Conservation (phyloP, 2,329 filamentous ascomycete species). For the Penicillium sp. region DNA sequence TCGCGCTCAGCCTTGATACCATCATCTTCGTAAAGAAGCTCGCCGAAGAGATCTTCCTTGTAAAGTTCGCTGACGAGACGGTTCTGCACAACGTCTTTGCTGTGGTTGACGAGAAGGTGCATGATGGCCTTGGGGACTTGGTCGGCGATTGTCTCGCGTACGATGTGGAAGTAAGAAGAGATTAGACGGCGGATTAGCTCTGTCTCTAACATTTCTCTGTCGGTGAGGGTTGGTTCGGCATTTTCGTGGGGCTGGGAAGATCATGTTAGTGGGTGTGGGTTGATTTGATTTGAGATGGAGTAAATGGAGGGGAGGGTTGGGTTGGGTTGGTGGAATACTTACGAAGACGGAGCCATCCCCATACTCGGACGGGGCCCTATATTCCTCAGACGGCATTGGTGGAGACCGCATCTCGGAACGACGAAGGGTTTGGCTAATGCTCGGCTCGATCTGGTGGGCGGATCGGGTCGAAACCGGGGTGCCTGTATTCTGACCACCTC, state of each 20-base stretch:
- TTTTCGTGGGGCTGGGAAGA: constrained; percentile 42
- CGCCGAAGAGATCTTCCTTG: constrained; percentile 86
- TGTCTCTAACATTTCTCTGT: constrained; percentile 95
- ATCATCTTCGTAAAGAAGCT: constrained; percentile 96
- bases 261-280: background rate
- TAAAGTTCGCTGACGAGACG: constrained; percentile 94
- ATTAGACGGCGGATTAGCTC: constrained; percentile 96
- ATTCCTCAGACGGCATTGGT: constrained; percentile 51
- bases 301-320: background rate
- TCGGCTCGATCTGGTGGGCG: constrained; percentile 72
- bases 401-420: constrained; percentile 58
- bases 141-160: constrained; percentile 96
- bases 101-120: constrained; percentile 97
- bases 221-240: constrained; percentile 85
- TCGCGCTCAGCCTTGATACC: constrained; percentile 96
- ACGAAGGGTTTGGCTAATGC: constrained; percentile 81
- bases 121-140: constrained; percentile 99
- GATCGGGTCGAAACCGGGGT: constrained; percentile 61
- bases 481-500: constrained; percentile 59
- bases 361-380: constrained; percentile 41
- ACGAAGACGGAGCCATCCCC: constrained; percentile 52
- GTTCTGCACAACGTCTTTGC: constrained; percentile 97
- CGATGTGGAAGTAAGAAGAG: constrained; percentile 98
- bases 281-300: background rate
- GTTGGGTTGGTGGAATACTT: constrained; percentile 36